Base-by-base conservation (phyloP, 2,329 filamentous ascomycete species). In the Diaporthe citrichinensis region DNA sequence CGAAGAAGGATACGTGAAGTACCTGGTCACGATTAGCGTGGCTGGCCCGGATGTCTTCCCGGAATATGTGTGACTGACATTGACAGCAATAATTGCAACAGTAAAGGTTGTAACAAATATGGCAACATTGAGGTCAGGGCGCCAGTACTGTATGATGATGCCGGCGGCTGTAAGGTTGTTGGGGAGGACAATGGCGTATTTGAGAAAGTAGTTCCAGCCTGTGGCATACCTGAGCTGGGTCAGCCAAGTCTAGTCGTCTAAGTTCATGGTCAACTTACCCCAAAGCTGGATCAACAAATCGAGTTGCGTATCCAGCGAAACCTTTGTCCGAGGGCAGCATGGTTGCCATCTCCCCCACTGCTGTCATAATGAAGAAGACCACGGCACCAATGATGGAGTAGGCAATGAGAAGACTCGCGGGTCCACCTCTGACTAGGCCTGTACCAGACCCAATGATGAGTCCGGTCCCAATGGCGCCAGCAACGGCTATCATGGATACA, bases 321-420 rank as follows among this genome's bases (percentile, higher is more conserved):
- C 80, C 80, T 49, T 81, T 80, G 25, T 80, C 78, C 51, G 80
- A 79, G 0, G 81, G 81, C 1, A 82, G 55, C 14, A 79, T 79
- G 0, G 81, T 76, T 1, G 81, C 79, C 80, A 83, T 82, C 73
- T 85, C 84, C 15, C 83, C 84, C n/a, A 85, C 78, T 7, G 81
- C 82, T 17, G 84, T 83, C 86, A 91, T 91, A 79, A 91, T 88
- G 23, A 87, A 88, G 81, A 86, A 91, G 34, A 91, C 88, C 62
- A 90, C 85, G 4, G 86, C 79, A 73, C 84, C 86, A 78, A 89
- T 78, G 80, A 88, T 57, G 20, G 82, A 62, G 71, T 86, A 87
- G 8, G 82, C 83, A 62, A 87, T 83, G 0, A 87, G 76, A 0
- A 85, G 78, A 9, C 82, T 81, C 0, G 79, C 84, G 4, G 85